These are phyloP conservation scores for Calonectria multiphialidica DNA, from an alignment of 2,329 filamentous ascomycete species.

Conservation along the genomic window DNA sequence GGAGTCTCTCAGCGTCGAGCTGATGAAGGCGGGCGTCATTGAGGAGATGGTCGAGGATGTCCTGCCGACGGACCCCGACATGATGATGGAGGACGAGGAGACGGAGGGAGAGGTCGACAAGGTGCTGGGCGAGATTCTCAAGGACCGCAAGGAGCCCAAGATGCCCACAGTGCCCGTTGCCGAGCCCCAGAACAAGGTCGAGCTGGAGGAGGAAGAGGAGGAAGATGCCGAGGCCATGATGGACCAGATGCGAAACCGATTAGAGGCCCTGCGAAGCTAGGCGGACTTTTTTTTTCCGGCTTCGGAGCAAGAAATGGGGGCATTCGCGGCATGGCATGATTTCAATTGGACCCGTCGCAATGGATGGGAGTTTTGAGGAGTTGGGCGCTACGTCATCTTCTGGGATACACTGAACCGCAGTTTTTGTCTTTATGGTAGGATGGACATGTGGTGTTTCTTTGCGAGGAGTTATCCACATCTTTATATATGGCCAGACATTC, in stretches of 20 bases:
- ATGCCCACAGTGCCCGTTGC: constrained; percentile 67
- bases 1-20: constrained; percentile 86
- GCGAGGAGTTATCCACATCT: background rate
- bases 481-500: background rate
- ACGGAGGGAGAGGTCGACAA: constrained; percentile 88
- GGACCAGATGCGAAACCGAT: constrained; percentile 90
- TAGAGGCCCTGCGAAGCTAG: constrained; percentile 92
- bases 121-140: constrained; percentile 90
- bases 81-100: constrained; percentile 82
- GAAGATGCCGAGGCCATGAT: constrained; percentile 91
- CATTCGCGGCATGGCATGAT: background rate
- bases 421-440: constrained; percentile 12
- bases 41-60: constrained; percentile 96
- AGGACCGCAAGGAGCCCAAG: constrained; percentile 77
- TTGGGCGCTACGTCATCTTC: constrained; percentile 22
- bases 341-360: background rate
- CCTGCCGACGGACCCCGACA: constrained; percentile 79
- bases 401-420: constrained; percentile 19
- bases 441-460: constrained; percentile 4
- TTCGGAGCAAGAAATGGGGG: background rate
- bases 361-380: constrained; percentile 13
- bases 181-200: constrained; percentile 64
- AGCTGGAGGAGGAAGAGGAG: constrained; percentile 70
- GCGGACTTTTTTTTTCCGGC: background rate
- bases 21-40: constrained; percentile 95